Conservation (phyloP, 202 grass and related monocot genomes). For the Bolboschoenoplectus hybrid region DNA sequence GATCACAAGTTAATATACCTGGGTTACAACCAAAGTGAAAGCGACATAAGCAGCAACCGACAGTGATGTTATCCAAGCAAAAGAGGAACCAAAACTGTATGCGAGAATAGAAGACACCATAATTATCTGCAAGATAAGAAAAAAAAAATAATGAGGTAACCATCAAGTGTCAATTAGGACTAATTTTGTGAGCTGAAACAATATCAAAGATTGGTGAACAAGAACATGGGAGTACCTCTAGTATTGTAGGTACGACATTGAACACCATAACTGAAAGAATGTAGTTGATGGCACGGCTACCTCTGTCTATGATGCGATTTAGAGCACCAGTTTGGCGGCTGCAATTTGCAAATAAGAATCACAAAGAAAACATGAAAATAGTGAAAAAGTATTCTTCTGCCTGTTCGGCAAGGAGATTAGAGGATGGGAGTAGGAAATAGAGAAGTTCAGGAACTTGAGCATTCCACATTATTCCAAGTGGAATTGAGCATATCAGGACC, state of each 20-base stretch:
- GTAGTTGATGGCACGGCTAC: conserved; percentile 95
- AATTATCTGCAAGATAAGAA: conserved; percentile 66
- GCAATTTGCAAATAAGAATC: conserved; percentile 40
- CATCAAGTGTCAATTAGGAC: neutral
- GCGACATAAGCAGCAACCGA: conserved; percentile 90
- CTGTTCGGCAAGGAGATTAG: neutral
- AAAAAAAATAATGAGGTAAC: conserved; percentile 21
- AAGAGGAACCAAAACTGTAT: conserved; percentile 87
- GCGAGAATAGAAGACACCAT: conserved; percentile 99
- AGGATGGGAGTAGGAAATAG: neutral
- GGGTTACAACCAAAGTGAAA: conserved; percentile 96
- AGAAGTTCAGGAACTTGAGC: neutral
- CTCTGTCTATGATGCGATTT: conserved; percentile 98
- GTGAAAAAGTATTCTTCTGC: conserved; percentile 8
- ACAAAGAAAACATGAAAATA: conserved; percentile 37
- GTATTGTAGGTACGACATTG: conserved; percentile 89
- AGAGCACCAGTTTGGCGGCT: conserved; percentile 96
- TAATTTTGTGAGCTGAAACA: conserved; percentile 17
- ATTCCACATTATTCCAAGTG: neutral
- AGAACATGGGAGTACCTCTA: conserved; percentile 68
- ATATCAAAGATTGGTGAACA: conserved; percentile 15
- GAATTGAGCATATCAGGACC: neutral
- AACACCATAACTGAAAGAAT: conserved; percentile 97
- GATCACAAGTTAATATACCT: conserved; percentile 48
- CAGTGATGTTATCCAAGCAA: conserved; percentile 99